Conservation (phyloP, 2,329 filamentous ascomycete genomes). For the Rutstroemia sp. region DNA sequence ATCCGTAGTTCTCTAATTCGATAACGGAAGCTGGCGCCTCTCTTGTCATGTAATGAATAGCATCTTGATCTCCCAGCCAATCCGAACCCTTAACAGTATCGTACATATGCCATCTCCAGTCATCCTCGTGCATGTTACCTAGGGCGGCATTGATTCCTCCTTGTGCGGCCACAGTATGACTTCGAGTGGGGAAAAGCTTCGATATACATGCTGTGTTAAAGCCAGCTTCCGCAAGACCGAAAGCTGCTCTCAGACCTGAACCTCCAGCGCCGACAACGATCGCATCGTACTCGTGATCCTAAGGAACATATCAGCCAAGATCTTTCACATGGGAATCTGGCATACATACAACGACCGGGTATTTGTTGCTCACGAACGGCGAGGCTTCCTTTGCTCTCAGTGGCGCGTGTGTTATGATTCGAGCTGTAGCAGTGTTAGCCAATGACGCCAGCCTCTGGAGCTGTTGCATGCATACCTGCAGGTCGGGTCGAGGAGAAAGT, state of each 20-base stretch:
- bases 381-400: slow-evolving; percentile 91
- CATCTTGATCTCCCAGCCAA: slow-evolving; percentile 96
- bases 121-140: slow-evolving; percentile 80
- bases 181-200: slow-evolving; percentile 60
- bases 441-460: not conserved
- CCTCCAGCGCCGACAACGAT: slow-evolving; percentile 59
- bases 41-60: slow-evolving; percentile 97
- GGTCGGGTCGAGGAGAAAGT: slow-evolving; percentile 83
- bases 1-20: slow-evolving; percentile 95
- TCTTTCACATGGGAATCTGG: not conserved
- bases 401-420: slow-evolving; percentile 78
- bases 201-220: slow-evolving; percentile 59
- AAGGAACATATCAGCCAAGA: slow-evolving; percentile 18
- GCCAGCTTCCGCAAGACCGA: slow-evolving; percentile 56
- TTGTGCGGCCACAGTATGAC: slow-evolving; percentile 60
- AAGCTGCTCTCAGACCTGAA: slow-evolving; percentile 55
- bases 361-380: slow-evolving; percentile 79
- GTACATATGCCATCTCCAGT: slow-evolving; percentile 99
- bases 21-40: slow-evolving; percentile 88
- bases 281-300: slow-evolving; percentile 98
- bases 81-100: slow-evolving; percentile 97
- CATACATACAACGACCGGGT: slow-evolving; percentile 72
- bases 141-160: slow-evolving; percentile 55
- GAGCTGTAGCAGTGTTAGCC: slow-evolving; percentile 44
- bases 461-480: slow-evolving; percentile 49